Evolutionary conservation across 2,329 filamentous ascomycete species (phyloP).

Genomic region (Fusarium xylarioides): DNA sequence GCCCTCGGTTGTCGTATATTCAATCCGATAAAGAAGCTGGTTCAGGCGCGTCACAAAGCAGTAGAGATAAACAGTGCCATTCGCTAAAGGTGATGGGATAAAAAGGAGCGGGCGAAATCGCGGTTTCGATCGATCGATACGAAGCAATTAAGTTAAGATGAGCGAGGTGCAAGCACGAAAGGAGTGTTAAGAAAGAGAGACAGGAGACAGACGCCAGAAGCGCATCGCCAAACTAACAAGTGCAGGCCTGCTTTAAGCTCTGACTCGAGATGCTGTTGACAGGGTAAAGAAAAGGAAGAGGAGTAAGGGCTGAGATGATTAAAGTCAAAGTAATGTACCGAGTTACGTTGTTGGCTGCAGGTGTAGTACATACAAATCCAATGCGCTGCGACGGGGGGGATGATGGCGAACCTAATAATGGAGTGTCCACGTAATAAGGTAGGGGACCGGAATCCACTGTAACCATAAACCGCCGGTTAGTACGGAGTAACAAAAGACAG

Average conservation of each 20-base stretch:
- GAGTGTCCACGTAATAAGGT: conserved; percentile 46
- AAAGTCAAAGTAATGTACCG: conserved; percentile 15
- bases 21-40: background rate
- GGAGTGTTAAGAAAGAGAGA: conserved; percentile 43
- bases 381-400: conserved; percentile 30
- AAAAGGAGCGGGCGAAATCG: conserved; percentile 34
- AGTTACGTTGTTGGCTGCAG: background rate
- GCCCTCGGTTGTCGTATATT: conserved; percentile 27
- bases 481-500: conserved; percentile 21
- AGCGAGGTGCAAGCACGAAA: conserved; percentile 26
- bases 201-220: conserved; percentile 31
- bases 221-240: conserved; percentile 34
- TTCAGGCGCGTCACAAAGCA: conserved; percentile 8
- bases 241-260: conserved; percentile 1
- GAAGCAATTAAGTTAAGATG: conserved; percentile 28
- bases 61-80: conserved; percentile 21
- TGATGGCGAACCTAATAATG: conserved; percentile 29
- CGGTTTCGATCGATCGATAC: conserved; percentile 13
- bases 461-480: conserved; percentile 33
- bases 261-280: conserved; percentile 7
- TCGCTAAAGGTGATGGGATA: conserved; percentile 17
- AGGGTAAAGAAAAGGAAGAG: background rate
- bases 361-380: conserved; percentile 4
- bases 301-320: conserved; percentile 18
- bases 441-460: conserved; percentile 37